phyloP scores from a whole-genome alignment of 2,329 filamentous ascomycete genomes.

The Bimuria novae-zelandiae region DNA sequence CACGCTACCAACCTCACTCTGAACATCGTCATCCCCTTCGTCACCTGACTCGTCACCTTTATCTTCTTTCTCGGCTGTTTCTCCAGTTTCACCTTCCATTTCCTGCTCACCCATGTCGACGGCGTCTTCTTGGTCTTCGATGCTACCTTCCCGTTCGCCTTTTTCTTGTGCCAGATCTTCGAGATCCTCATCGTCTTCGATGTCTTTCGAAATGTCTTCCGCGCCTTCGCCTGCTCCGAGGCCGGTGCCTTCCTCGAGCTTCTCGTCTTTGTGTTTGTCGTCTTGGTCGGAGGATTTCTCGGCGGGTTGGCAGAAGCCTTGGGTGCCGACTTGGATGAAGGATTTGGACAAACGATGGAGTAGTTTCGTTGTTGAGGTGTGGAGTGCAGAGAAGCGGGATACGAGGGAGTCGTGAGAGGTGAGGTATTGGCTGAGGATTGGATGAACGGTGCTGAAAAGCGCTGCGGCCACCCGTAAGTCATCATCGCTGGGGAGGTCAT shows the following conservation, averaged over 20 bases:
- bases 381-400: slow-evolving; percentile 63
- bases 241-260: slow-evolving; percentile 88
- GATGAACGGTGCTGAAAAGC: slow-evolving; percentile 65
- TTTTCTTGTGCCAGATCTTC: slow-evolving; percentile 87
- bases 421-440: slow-evolving; percentile 76
- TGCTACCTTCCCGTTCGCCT: slow-evolving; percentile 66
- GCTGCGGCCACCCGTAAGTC: slow-evolving; percentile 57
- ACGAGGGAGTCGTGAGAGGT: slow-evolving; percentile 64
- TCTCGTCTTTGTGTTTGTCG: slow-evolving; percentile 70
- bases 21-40: slow-evolving; percentile 66
- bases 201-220: slow-evolving; percentile 97
- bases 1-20: slow-evolving; percentile 88
- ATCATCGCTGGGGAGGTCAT: slow-evolving; percentile 46
- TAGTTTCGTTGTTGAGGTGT: slow-evolving; percentile 73
- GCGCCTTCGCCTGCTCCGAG: slow-evolving; percentile 93
- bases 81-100: slow-evolving; percentile 81
- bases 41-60: slow-evolving; percentile 62
- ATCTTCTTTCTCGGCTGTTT: slow-evolving; percentile 58
- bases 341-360: slow-evolving; percentile 75
- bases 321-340: slow-evolving; percentile 76
- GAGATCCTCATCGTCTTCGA: slow-evolving; percentile 90
- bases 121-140: slow-evolving; percentile 81
- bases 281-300: slow-evolving; percentile 72
- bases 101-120: slow-evolving; percentile 94
- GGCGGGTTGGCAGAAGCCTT: slow-evolving; percentile 89